Percentiles rank a stretch among this genome's conserved stretches.
phyloP scores from a whole-genome alignment of 176 grass and related monocot genomes.

The Hyparrhenia diplandra region DNA sequence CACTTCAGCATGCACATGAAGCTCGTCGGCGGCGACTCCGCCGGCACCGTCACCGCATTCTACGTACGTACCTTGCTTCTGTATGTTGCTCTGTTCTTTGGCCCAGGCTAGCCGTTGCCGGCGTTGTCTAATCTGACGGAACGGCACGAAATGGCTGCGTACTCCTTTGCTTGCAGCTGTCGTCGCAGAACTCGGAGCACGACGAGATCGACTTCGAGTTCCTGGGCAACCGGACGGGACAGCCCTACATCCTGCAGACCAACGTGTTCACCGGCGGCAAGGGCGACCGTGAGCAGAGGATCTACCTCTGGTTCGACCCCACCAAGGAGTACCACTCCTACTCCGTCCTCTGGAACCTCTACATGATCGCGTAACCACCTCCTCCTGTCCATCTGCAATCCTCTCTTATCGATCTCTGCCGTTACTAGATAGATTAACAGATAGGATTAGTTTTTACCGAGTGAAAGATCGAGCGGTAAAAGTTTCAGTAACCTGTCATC shows the following conservation, averaged over 20 bases:
- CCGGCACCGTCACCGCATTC: slow-evolving; percentile 75
- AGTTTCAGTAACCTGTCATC: not conserved
- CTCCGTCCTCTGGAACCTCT: slow-evolving; percentile 87
- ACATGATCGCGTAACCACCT: slow-evolving; percentile 62
- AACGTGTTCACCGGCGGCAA: slow-evolving; percentile 83
- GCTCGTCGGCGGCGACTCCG: slow-evolving; percentile 74
- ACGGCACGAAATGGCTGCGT: too few relatives aligned
- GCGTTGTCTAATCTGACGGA: too few relatives aligned
- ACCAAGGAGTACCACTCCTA: slow-evolving; percentile 80
- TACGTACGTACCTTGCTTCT: too few relatives aligned
- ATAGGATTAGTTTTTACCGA: not conserved
- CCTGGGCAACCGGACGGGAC: slow-evolving; percentile 67
- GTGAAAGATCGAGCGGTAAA: not conserved
- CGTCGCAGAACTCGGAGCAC: slow-evolving; percentile 84
- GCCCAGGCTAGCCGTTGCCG: too few relatives aligned
- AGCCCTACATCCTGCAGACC: slow-evolving; percentile 89
- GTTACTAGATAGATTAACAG: not conserved
- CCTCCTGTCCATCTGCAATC: not conserved
- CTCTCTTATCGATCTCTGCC: not conserved
- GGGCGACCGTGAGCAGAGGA: slow-evolving; percentile 79
- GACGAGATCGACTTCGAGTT: slow-evolving; percentile 94
- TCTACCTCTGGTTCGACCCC: slow-evolving; percentile 93
- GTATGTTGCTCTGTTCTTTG: too few relatives aligned
- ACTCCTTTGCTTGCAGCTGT: too few relatives aligned
- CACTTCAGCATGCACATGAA: slow-evolving; percentile 95